Conservation (phyloP, 2,329 filamentous ascomycete genomes). For the Hymenotorrendiella dingleyae region DNA sequence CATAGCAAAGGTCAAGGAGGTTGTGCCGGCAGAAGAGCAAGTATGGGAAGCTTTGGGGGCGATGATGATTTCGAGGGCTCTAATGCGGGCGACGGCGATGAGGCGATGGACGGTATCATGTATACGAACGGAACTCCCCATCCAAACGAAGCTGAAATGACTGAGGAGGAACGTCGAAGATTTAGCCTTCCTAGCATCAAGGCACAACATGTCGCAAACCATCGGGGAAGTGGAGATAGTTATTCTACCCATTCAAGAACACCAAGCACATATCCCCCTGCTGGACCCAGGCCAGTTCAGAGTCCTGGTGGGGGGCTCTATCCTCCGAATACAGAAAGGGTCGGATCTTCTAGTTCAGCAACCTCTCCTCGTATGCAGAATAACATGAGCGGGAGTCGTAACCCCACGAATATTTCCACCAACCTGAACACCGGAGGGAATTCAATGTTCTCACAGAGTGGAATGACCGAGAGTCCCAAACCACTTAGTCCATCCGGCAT, state of each 20-base stretch:
- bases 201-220: conserved; percentile 58
- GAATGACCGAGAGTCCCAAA: conserved; percentile 82
- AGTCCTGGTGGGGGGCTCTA: conserved; percentile 53
- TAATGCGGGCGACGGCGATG: conserved; percentile 46
- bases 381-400: conserved; percentile 35
- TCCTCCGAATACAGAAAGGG: conserved; percentile 54
- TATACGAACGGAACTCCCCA: conserved; percentile 42
- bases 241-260: conserved; percentile 57
- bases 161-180: conserved; percentile 54
- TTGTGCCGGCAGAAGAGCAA: conserved; percentile 85
- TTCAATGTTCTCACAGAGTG: conserved; percentile 61
- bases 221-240: conserved; percentile 27
- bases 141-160: conserved; percentile 54
- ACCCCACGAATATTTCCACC: conserved; percentile 44
- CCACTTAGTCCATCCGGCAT: conserved; percentile 61
- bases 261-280: conserved; percentile 71
- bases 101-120: conserved; percentile 51
- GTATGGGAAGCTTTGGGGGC: conserved; percentile 74
- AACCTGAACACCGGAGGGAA: conserved; percentile 38
- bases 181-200: conserved; percentile 72
- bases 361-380: conserved; percentile 44
- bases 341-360: conserved; percentile 42
- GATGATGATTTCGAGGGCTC: conserved; percentile 65
- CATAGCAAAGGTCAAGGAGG: conserved; percentile 95
- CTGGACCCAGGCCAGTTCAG: conserved; percentile 46